These are phyloP conservation scores for Magnaporthales sp. DNA, from an alignment of 2,329 filamentous ascomycete genomes.

Conservation along the genomic window DNA sequence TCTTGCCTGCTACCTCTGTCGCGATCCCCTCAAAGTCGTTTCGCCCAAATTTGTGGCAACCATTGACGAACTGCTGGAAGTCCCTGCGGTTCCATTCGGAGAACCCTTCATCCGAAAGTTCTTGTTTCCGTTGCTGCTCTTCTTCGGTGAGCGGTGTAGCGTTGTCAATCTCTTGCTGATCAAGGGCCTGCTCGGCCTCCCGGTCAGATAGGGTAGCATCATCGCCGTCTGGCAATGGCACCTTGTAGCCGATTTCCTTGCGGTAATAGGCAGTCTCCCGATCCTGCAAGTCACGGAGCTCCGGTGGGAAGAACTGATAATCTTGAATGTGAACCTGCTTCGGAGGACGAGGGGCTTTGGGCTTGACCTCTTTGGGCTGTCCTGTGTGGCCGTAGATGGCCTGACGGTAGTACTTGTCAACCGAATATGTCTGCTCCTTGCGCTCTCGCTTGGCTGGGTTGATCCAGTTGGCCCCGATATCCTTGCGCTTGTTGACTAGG, in stretches of 20 bases:
- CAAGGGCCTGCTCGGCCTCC: conserved; percentile 76
- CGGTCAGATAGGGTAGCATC: conserved; percentile 77
- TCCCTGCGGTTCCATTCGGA: conserved; percentile 93
- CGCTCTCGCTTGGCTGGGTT: conserved; percentile 97
- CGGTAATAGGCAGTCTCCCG: conserved; percentile 93
- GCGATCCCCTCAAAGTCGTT: conserved; percentile 79
- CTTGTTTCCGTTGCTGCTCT: conserved; percentile 79
- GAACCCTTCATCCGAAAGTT: conserved; percentile 77
- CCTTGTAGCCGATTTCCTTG: conserved; percentile 94
- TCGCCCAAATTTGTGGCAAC: conserved; percentile 85
- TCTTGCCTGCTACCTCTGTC: conserved; percentile 86
- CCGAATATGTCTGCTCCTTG: conserved; percentile 95
- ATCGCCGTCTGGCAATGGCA: conserved; percentile 77
- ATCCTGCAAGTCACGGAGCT: conserved; percentile 82
- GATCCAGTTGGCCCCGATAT: conserved; percentile 88
- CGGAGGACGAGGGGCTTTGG: conserved; percentile 89
- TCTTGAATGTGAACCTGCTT: conserved; percentile 90
- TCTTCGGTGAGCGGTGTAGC: conserved; percentile 81
- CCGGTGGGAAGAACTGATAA: conserved; percentile 90
- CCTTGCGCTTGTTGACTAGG: conserved; percentile 64
- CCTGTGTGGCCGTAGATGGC: conserved; percentile 71
- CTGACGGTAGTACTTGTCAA: conserved; percentile 97
- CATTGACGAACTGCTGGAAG: conserved; percentile 97
- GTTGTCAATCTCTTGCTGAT: conserved; percentile 89
- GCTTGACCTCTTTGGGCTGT: conserved; percentile 74